phyloP scores from a whole-genome alignment of 1,139 yeast species.

The Diutina siamensis region DNA sequence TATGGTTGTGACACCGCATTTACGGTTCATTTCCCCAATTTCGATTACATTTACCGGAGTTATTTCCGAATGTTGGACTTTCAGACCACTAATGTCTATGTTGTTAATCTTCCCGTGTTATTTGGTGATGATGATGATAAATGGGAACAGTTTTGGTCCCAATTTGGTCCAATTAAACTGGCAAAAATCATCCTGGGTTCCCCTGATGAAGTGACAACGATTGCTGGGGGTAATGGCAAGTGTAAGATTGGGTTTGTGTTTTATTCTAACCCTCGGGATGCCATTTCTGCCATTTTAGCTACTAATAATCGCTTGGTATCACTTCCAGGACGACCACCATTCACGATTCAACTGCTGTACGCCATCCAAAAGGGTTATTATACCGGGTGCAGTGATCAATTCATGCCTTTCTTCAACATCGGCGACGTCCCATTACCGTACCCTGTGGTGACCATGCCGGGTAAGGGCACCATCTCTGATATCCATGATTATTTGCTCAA shows the following conservation, averaged over 20 bases:
- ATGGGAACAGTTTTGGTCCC: constrained; percentile 31
- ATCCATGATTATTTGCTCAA: background rate
- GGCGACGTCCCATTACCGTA: background rate
- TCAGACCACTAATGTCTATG: constrained; percentile 52
- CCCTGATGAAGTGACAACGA: too few species aligned
- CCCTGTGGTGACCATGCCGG: background rate
- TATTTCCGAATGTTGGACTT: constrained; percentile 20
- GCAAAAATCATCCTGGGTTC: constrained; percentile 34
- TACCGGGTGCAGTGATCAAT: background rate
- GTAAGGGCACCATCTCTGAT: background rate
- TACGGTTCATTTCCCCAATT: background rate
- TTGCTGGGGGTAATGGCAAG: constrained; percentile 16
- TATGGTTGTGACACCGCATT: constrained; percentile 3
- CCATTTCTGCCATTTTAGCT: constrained; percentile 26
- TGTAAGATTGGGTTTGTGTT: constrained; percentile 34
- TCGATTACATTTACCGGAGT: background rate
- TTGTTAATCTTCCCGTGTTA: constrained; percentile 37
- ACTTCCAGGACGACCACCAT: constrained; percentile 12
- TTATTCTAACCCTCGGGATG: constrained; percentile 26
- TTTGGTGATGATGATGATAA: constrained; percentile 28
- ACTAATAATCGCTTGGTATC: constrained; percentile 23
- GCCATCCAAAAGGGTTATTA: constrained; percentile 9
- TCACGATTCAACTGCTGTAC: constrained; percentile 24
- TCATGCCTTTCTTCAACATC: background rate
- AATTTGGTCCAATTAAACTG: constrained; percentile 31